Conservation (phyloP, 1,139 yeast genomes). For the Lodderomyces margitis region DNA sequence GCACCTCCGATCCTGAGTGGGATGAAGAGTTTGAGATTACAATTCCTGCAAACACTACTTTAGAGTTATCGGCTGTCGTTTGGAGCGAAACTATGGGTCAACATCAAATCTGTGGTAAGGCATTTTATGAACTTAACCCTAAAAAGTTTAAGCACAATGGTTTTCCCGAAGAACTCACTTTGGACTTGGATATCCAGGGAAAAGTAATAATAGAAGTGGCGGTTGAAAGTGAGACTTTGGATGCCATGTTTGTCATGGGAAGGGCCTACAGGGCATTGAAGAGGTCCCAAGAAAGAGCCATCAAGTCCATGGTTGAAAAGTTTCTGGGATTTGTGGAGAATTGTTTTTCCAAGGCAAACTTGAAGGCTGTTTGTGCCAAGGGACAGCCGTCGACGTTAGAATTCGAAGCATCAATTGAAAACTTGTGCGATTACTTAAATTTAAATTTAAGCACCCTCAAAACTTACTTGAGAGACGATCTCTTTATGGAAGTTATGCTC, state of each 20-base stretch:
- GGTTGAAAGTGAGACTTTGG: slow-evolving; percentile 74
- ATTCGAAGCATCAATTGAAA: slow-evolving; percentile 68
- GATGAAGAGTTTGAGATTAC: slow-evolving; percentile 80
- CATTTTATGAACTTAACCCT: slow-evolving; percentile 64
- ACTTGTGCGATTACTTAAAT: slow-evolving; percentile 73
- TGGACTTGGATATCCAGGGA: slow-evolving; percentile 72
- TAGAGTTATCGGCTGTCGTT: slow-evolving; percentile 56
- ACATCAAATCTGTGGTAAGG: slow-evolving; percentile 70
- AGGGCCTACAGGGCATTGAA: slow-evolving; percentile 65
- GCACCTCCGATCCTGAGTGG: slow-evolving; percentile 76
- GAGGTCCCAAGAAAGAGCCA: slow-evolving; percentile 62
- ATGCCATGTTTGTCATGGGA: slow-evolving; percentile 78
- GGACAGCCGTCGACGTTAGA: slow-evolving; percentile 49
- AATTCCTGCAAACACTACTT: slow-evolving; percentile 36
- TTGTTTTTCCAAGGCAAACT: slow-evolving; percentile 43
- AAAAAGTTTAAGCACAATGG: slow-evolving; percentile 66
- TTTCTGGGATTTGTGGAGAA: slow-evolving; percentile 42
- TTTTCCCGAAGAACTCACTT: slow-evolving; percentile 56
- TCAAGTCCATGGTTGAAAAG: slow-evolving; percentile 66
- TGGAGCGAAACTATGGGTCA: slow-evolving; percentile 70
- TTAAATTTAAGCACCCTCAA: slow-evolving; percentile 68
- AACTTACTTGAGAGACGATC: slow-evolving; percentile 54
- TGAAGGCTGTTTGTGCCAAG: slow-evolving; percentile 53
- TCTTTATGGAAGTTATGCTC: slow-evolving; percentile 66
- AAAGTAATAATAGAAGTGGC: slow-evolving; percentile 61